Evolutionary conservation across 768 basidiomycete species (phyloP), one percentile per base, ranked within the genome.

Genomic region (Daedaleopsis sinensis): DNA sequence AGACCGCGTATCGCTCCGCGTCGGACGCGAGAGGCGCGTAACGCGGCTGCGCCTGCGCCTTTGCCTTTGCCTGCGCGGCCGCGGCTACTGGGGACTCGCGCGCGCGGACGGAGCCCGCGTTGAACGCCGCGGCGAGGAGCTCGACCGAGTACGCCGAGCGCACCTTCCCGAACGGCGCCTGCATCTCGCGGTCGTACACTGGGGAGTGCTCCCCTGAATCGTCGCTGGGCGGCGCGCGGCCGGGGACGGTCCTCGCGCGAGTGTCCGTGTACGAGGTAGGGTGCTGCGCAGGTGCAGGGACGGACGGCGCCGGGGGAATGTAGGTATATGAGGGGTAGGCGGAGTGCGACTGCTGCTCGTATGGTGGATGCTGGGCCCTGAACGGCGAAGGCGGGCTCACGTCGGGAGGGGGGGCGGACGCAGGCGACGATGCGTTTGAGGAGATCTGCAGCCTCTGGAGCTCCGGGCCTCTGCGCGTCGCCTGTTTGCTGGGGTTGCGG

Each of bases 381-480:
- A 38, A 24, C 52, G 38, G 42, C 47, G 47, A 54, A 6, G 52
- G 37, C n/a, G 48, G 3, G 46, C 35, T 61, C 27, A 61, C 43
- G 39, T 52, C 55, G 19, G 49, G 46, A 1, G 39, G 52, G 18
- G 54, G 39, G 16, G 42, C 59, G 24, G 48, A 55, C 51, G 39
- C 32, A 16, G 27, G 15, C 15, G 58, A 59, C 12, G 21, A 44
- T 39, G n/a, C n/a, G n/a, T n/a, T n/a, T n/a, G n/a, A n/a, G n/a
- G 42, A 53, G 42, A 35, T 42, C 27, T 36, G 27, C 16, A 19
- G 18, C 52, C 52, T 35, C 15, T 49, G 52, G 27, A n/a, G 49
- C 12, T 50, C 43, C 10, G 49, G 38, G 39, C 35, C 7, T 24
- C 44, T 52, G 38, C 58, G 52, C 35, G 12, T 21, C 58, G 44